Evolutionary conservation across 192 early-diverging fungal species (phyloP), one percentile per base, ranked within the genome.

Genomic region (Coemansia sp.): DNA sequence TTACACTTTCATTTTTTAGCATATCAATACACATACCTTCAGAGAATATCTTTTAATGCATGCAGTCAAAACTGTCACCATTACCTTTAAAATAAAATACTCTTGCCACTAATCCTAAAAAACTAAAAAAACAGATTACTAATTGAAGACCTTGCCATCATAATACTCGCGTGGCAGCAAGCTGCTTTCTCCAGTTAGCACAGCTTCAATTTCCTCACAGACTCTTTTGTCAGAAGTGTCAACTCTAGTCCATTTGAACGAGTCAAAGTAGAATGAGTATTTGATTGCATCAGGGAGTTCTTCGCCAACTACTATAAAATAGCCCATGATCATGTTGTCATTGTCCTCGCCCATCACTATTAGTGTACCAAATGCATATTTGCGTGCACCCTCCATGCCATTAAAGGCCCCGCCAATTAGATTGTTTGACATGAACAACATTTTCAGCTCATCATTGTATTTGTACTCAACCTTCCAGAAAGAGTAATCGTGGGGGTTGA

Each of bases 391-490:
- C 84, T 96, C 95, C 67, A 98, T 84, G 84, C 95, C 94, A 83
- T 90, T 90, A 77, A 89, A 95, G 86, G 95, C 91, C 70, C 95
- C 95, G 75, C 94, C 92, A 55, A 96, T 87, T 71, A 96, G 86
- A 90, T 98, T 98, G 87, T 87, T 88, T 67, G 92, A 91, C 94
- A 96, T 95, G 88, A 92, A 97, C 25, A 88, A 72, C 83, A 82
- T 68, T 77, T 92, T 93, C 57, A 98, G 85, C 86, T 98, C 95
- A 62, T 87, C 83, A 85, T 96, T 96, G 90, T 97, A 97, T 85
- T 95, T 95, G 91, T 96, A 97, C 70, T 92, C 88, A 57, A 92
- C 91, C 81, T 90, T 89, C 89, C 89, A 97, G 86, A 97, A 85
- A 48, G 94, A 93, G 90, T 87, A 97, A 72, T 94, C 94, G 50